Evolutionary conservation across 108 stramenopile species (phyloP).

Genomic region (Skeletonema grethae): DNA sequence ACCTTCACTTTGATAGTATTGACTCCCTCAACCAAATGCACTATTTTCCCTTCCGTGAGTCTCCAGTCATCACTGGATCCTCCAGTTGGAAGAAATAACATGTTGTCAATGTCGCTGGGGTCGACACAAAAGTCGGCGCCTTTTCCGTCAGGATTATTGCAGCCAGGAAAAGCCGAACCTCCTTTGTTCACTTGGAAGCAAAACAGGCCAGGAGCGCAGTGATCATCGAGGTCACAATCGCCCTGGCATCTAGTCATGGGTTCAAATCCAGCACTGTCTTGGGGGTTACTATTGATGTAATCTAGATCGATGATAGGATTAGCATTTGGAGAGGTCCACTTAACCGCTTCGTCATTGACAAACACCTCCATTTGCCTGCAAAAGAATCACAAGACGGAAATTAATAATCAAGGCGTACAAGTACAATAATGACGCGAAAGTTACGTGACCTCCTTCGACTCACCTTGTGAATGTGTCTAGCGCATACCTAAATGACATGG

Average conservation of each 20-base stretch:
- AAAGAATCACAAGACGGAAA: neutral
- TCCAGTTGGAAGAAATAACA: conserved; percentile 28
- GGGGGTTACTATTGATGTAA: neutral
- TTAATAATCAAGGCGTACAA: neutral
- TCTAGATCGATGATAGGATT: neutral
- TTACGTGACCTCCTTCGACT: neutral
- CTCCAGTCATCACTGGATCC: conserved; percentile 31
- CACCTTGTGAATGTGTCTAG: conserved; percentile 21
- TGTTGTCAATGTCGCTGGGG: conserved; percentile 24
- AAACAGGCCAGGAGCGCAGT: conserved; percentile 35
- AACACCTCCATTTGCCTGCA: neutral
- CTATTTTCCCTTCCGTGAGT: conserved; percentile 15
- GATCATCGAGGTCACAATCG: conserved; percentile 32
- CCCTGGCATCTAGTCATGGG: conserved; percentile 17
- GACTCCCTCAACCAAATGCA: conserved; percentile 14
- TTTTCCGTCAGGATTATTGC: neutral
- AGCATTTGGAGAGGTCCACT: neutral
- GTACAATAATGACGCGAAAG: neutral
- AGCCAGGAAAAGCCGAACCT: conserved; percentile 25
- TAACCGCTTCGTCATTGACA: neutral
- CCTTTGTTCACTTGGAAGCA: conserved; percentile 17
- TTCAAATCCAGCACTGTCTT: neutral
- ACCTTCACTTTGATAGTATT: conserved; percentile 27
- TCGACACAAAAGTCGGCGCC: conserved; percentile 34
- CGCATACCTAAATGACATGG: conserved; percentile 37